Base-by-base conservation (phyloP, 352 stramenopile species). In the Pythium guiyangense region DNA sequence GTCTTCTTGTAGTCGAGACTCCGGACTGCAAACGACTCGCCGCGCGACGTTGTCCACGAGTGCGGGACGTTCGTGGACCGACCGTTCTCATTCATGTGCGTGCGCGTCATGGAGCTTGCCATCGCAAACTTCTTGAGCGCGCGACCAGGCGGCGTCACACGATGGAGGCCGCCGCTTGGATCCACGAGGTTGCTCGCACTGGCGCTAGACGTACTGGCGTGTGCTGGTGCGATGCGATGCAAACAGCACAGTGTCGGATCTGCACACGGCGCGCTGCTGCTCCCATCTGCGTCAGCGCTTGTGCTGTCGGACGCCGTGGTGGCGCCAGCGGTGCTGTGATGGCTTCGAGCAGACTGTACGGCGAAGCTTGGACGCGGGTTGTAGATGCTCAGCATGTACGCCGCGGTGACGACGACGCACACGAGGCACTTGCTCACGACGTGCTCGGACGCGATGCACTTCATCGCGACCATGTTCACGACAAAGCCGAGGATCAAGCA, bases 1-100 rank as follows among this genome's bases (percentile, higher is more conserved):
- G 73, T 78, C 44, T 86, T 88, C 59, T 91, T 94, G 74, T 94
- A 94, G 22, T 94, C 79, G 6, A 74, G 59, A 50, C 81, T 86
- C 2, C 84, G 82, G 39, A 94, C 69, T 22, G 69, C 66, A 46
- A 94, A 94, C 1, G 76, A 84, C 50, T 90, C 74, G 4, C 74
- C 80, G 20, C 59, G 63, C 3, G 77, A 72, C 2, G 66, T 70
- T 2, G 77, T 64, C 66, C 74, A 88, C 5, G 71, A 71, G 50
- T 90, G 80, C 10, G 79, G 66, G 17, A 81, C 64, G 37, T 79
- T 84, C 50, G 68, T 84, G 0, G 75, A 76, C 14, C 66, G 67
- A 15, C 77, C 77, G 27, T 55, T 81, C 12, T 55, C n/a, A 48
- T 73, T 68, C 71, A 74, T 73, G n/a, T 77, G 59, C 1, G 70